These are phyloP conservation scores for Ceratocystis eucalypticola DNA, from an alignment of 2,329 filamentous ascomycete genomes.

Conservation along the genomic window DNA sequence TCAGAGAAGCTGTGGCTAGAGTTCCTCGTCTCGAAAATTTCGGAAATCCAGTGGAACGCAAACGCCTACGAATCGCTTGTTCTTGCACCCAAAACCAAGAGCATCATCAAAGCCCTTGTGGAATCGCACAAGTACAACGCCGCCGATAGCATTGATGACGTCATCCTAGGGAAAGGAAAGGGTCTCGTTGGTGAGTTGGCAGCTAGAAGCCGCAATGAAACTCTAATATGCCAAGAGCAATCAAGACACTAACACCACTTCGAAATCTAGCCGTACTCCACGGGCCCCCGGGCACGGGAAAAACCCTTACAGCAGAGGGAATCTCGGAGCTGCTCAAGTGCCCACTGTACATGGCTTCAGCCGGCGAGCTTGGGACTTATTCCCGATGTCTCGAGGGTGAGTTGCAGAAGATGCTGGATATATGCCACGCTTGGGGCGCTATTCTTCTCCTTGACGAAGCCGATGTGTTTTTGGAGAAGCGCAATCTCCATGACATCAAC, in stretches of 20 bases:
- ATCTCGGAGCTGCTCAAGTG: constrained; percentile 49
- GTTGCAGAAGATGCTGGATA: constrained; percentile 47
- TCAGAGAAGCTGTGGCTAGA: constrained; percentile 18
- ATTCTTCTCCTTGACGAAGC: constrained; percentile 41
- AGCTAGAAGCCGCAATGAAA: constrained; percentile 24
- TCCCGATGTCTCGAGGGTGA: constrained; percentile 59
- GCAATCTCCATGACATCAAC: constrained; percentile 33
- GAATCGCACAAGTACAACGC: constrained; percentile 29
- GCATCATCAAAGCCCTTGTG: constrained; percentile 35
- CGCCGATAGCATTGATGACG: constrained; percentile 26
- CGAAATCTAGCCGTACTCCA: constrained; percentile 2
- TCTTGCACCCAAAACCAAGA: constrained; percentile 35
- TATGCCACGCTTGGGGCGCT: constrained; percentile 38
- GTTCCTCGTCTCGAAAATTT: constrained; percentile 32
- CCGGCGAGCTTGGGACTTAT: constrained; percentile 70
- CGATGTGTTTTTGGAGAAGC: constrained; percentile 39
- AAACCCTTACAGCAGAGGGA: constrained; percentile 72
- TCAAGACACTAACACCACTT: neutral
- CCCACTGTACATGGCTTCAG: constrained; percentile 70
- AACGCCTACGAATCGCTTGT: constrained; percentile 35
- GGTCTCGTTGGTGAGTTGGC: constrained; percentile 27
- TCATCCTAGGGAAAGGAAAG: constrained; percentile 32
- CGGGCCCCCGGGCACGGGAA: constrained; percentile 71
- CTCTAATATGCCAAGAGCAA: constrained; percentile 24
- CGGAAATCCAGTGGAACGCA: constrained; percentile 33